These are phyloP conservation scores for Phlebopus sp. DNA, from an alignment of 1,284 basidiomycete species.

Conservation along the genomic window DNA sequence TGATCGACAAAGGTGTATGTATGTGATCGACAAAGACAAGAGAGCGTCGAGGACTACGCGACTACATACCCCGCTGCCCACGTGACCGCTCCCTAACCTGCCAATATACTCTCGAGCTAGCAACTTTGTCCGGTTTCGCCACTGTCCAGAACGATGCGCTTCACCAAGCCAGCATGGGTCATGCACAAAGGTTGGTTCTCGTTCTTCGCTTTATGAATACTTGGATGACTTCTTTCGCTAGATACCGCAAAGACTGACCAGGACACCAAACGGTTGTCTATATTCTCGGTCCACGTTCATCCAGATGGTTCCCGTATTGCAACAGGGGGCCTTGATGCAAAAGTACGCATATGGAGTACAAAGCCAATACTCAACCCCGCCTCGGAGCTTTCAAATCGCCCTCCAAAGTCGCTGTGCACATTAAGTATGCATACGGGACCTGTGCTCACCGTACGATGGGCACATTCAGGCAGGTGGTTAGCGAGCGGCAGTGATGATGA, in stretches of 20 bases:
- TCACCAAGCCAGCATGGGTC: constrained; percentile 58
- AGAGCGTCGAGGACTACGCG: no score
- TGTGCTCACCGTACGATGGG: constrained; percentile 94
- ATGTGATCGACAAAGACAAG: no score
- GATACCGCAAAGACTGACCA: constrained; percentile 33
- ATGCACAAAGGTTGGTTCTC: constrained; percentile 41
- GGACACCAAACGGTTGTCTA: constrained; percentile 72
- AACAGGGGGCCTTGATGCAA: constrained; percentile 92
- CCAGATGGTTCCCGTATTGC: constrained; percentile 96
- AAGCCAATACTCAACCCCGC: constrained; percentile 81
- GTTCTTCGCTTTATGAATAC: background rate
- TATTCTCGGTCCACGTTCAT: constrained; percentile 92
- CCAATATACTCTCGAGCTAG: no score
- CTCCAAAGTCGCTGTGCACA: constrained; percentile 87
- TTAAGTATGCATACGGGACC: constrained; percentile 93
- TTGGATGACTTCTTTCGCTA: constrained; percentile 7
- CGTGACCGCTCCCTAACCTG: no score
- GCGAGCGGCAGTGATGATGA: constrained; percentile 97
- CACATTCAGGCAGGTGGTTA: constrained; percentile 89
- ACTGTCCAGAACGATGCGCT: constrained; percentile 39
- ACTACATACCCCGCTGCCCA: no score
- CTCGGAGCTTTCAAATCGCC: constrained; percentile 70
- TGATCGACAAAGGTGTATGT: no score
- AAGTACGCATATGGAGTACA: constrained; percentile 97
- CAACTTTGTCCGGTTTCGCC: background rate